Percentiles rank a stretch among this genome's conserved stretches.
Conservation (phyloP, 1,284 basidiomycete genomes). For the Pseudomicrostroma phylloplanum region DNA sequence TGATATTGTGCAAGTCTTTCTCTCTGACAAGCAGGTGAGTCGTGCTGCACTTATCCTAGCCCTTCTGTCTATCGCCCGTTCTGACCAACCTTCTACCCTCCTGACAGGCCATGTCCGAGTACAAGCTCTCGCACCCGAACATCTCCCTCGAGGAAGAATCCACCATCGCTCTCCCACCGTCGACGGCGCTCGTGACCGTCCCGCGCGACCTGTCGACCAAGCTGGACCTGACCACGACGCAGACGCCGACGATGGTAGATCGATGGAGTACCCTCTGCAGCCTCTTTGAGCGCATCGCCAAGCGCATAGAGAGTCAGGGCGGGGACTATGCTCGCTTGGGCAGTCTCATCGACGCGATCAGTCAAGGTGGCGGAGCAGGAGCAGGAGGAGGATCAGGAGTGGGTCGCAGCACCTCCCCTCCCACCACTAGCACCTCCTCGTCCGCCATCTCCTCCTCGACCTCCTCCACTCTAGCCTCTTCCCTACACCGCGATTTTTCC, state of each 20-base stretch:
- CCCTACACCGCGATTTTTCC: not conserved
- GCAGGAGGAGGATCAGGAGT: not conserved
- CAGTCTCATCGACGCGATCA: not conserved
- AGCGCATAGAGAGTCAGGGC: not conserved
- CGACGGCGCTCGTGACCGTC: not conserved
- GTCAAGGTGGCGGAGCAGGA: not conserved
- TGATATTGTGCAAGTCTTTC: constrained; percentile 26
- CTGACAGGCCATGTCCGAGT: not conserved
- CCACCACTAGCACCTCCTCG: too few relatives aligned
- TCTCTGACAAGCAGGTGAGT: constrained; percentile 17
- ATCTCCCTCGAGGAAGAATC: not conserved
- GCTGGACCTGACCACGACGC: not conserved
- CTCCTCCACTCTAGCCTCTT: too few relatives aligned
- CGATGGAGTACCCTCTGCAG: not conserved
- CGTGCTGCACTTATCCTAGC: too few relatives aligned
- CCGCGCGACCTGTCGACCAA: not conserved
- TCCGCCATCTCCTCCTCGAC: too few relatives aligned
- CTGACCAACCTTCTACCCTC: too few relatives aligned
- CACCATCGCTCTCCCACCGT: not conserved
- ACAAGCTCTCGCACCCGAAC: not conserved
- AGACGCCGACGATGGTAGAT: not conserved
- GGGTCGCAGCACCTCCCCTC: not conserved
- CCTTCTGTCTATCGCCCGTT: too few relatives aligned
- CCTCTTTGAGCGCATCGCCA: constrained; percentile 4
- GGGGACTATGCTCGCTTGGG: not conserved